Base-by-base conservation (phyloP, 352 stramenopile genomes). In the Halophytophthora polymorphica region DNA sequence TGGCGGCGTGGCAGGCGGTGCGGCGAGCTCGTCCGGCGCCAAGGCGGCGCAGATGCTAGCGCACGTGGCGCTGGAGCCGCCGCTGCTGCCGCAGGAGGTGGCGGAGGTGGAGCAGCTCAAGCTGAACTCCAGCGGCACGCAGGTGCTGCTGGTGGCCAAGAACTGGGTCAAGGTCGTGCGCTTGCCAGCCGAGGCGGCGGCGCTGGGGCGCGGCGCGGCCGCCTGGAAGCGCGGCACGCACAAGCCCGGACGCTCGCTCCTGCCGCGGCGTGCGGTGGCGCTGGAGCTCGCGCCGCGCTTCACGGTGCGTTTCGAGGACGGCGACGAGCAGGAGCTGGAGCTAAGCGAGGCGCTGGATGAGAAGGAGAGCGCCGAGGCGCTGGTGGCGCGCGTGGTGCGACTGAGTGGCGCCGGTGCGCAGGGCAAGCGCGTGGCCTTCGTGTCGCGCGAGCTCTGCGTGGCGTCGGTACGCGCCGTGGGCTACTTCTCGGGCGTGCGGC, bases 51-150 rank as follows among this genome's bases (percentile, higher is more conserved):
- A 59, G 47, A 14, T 62, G 33, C 59, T 89, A 7, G 21, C 64
- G 50, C 79, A 90, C 58, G 41, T 88, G 53, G 61, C 69, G 52
- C 61, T 90, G 19, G 74, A 90, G 22, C 79, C 79, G 35, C 67
- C 71, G 46, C 71, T 90, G 8, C 59, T 63, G 39, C 53, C 44
- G 37, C 56, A 71, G 6, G 74, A 90, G 53, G 55, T 69, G 1
- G 56, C 60, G 19, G 62, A 78, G 29, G 61, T 90, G 38, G 74
- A 90, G 63, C 53, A 75, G 39, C 56, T 90, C 3, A 69, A 81
- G 21, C 57, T 88, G 40, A 90, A 86, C 48, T 62, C 72, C 36
- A 75, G 62, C 34, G 67, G 65, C 38, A 72, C 77, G 14, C 72
- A 78, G 45, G 67, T 74, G 25, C 54, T 88, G 50, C 65, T 90